Percentiles rank a stretch among this genome's conserved stretches.
Conservation (phyloP, 352 stramenopile species). For the Poterioochromonas sp. region DNA sequence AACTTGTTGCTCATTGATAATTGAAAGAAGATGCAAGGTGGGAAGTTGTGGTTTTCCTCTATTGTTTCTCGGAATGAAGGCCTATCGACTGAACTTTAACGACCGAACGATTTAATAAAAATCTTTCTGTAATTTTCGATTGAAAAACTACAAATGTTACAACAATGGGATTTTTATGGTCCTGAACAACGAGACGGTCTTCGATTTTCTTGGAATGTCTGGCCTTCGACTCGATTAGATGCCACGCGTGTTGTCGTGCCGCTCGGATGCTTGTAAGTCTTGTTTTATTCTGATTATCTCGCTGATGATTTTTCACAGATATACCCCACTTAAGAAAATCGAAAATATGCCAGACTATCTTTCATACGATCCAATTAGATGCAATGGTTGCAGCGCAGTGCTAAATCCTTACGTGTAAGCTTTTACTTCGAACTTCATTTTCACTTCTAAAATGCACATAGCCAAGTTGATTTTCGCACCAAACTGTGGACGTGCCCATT, state of each 20-base stretch:
- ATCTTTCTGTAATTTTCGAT: too few species aligned
- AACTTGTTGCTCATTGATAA: too few species aligned
- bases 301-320: slow-evolving; percentile 44
- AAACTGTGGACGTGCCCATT: slow-evolving; percentile 99
- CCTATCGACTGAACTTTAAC: too few species aligned
- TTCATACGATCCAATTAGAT: slow-evolving; percentile 96
- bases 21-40: too few species aligned
- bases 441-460: slow-evolving; percentile 8
- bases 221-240: slow-evolving; percentile 92
- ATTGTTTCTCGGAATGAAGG: too few species aligned
- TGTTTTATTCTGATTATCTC: neutral
- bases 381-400: slow-evolving; percentile 88
- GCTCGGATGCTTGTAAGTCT: slow-evolving; percentile 65
- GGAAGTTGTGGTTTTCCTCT: too few species aligned
- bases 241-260: slow-evolving; percentile 94
- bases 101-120: too few species aligned
- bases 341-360: slow-evolving; percentile 78
- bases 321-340: slow-evolving; percentile 95
- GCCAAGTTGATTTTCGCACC: slow-evolving; percentile 86
- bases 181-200: slow-evolving; percentile 70
- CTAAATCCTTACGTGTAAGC: slow-evolving; percentile 95
- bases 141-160: too few species aligned
- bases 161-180: slow-evolving; percentile 19
- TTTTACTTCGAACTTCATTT: neutral
- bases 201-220: slow-evolving; percentile 96